These are phyloP conservation scores for Kodamaea kaohsiungensis DNA, from an alignment of 805 yeast species.

Conservation along the genomic window DNA sequence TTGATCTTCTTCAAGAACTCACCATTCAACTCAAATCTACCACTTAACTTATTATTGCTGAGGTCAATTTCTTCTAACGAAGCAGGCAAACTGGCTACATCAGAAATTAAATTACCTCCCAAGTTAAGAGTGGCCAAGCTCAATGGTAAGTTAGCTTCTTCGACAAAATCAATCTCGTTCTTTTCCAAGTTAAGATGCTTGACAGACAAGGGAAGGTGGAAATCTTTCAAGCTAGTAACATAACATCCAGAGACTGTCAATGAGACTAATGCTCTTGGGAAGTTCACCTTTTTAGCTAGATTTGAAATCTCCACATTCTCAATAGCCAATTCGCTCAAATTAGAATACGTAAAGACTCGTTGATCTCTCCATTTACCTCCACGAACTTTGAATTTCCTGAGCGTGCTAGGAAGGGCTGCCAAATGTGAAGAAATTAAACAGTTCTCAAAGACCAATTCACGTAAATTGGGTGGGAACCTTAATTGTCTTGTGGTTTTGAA, in stretches of 20 bases:
- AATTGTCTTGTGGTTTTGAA: conserved; percentile 9
- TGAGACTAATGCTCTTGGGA: conserved; percentile 2
- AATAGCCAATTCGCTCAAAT: conserved; percentile 9
- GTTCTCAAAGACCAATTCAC: conserved; percentile 10
- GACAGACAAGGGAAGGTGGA: conserved; percentile 4
- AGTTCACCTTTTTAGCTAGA: conserved; percentile 5
- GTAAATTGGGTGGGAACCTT: conserved; percentile 6
- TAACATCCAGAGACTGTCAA: conserved; percentile 7
- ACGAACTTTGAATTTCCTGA: conserved; percentile 6
- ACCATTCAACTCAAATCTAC: not conserved
- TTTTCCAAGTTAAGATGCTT: conserved; percentile 5
- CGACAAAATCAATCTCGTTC: conserved; percentile 6
- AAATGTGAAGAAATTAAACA: conserved; percentile 13
- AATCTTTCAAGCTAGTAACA: conserved; percentile 5
- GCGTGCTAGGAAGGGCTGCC: conserved; percentile 8
- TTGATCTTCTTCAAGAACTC: not conserved
- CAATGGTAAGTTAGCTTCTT: not conserved
- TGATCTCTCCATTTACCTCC: conserved; percentile 14
- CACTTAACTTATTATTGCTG: conserved; percentile 2
- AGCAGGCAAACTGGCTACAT: conserved; percentile 1
- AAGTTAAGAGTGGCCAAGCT: not conserved
- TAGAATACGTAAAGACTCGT: conserved; percentile 6
- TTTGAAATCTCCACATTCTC: conserved; percentile 11
- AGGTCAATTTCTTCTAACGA: not conserved
- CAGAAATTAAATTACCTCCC: not conserved